Evolutionary conservation across 176 grass and related monocot species (phyloP), one percentile per base, ranked within the genome.

Genomic region (Themeda triandra): DNA sequence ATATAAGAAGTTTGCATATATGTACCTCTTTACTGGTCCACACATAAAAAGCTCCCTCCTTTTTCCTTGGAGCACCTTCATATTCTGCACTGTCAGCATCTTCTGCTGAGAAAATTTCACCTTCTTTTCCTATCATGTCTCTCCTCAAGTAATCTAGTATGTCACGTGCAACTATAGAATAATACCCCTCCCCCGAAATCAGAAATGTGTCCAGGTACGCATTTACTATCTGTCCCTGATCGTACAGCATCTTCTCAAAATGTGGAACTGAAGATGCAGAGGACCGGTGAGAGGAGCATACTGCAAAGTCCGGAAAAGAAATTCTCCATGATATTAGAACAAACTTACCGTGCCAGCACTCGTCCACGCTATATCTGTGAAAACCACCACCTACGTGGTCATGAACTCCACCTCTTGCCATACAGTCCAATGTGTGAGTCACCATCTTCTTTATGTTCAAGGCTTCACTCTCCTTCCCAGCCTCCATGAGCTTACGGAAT

Each of bases 171-270:
- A 92, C 80, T 53, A 62, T 92, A 84, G 87, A 86, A 77, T 98
- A 98, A 63, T 87, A 88, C 42, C 85, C 76, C 23, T 98, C 92
- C 71, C 87, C 76, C 30, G 91, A 95, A 19, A 98, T 93, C 44
- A 87, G 69, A 90, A 92, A 98, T 60, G 89, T 87, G 82, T 98
- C 92, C 64, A 98, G 80, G 75, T 95, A 98, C 18, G 90, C 86
- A 87, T 98, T 95, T 39, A 91, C 85, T 72, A 98, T 84, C 74
- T 98, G 96, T 59, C 92, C 92, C 80, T 98, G 96, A 80, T 98
- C 96, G 14, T 98, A 98, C 75, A 98, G 46, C 96, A 98, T 98
- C 87, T 98, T 95, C 83, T 98, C 96, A 84, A 98, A 98, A 87
- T 98, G 96, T 39, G 96, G 96, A 82, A 98, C 96, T 98, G 92